These are phyloP conservation scores for Hyaloscypha variabilis DNA, from an alignment of 495 filamentous ascomycete genomes.

Conservation along the genomic window DNA sequence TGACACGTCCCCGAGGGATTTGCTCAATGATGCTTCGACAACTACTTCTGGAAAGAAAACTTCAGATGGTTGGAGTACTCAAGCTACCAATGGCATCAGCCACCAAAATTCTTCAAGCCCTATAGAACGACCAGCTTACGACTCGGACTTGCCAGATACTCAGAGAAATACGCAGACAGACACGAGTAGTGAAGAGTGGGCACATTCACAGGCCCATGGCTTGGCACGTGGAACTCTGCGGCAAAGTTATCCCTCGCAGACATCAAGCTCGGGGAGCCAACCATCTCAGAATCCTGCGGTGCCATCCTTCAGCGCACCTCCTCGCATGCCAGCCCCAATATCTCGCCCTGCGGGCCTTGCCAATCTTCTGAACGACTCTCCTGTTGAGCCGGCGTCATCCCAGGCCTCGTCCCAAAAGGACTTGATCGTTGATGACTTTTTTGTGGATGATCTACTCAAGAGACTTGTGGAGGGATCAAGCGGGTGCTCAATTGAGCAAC, in stretches of 20 bases:
- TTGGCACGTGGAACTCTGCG: conserved; percentile 42
- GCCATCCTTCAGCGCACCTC: conserved; percentile 45
- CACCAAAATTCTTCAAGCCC: conserved; percentile 35
- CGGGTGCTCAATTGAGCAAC: conserved; percentile 86
- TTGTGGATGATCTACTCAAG: conserved; percentile 57
- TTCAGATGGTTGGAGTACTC: conserved; percentile 56
- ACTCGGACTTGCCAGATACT: conserved; percentile 62
- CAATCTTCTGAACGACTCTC: conserved; percentile 48
- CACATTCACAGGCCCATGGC: conserved; percentile 54
- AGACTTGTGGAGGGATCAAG: conserved; percentile 65
- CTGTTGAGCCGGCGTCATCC: conserved; percentile 41
- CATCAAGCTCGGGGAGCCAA: conserved; percentile 28
- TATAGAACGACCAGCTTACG: conserved; percentile 28
- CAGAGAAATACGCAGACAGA: conserved; percentile 37
- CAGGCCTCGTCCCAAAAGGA: conserved; percentile 44
- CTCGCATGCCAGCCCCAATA: conserved; percentile 31
- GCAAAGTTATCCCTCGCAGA: conserved; percentile 27
- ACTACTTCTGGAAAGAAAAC: conserved; percentile 82
- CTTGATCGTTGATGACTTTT: conserved; percentile 59
- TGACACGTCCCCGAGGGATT: conserved; percentile 73
- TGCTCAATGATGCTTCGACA: conserved; percentile 85
- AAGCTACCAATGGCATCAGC: conserved; percentile 60
- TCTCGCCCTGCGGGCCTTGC: conserved; percentile 31
- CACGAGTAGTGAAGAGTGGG: conserved; percentile 41
- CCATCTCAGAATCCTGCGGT: conserved; percentile 36